A percentile compares a stretch with the other conserved stretches of the same genome.
phyloP scores from a whole-genome alignment of 805 yeast species.

The Blastobotrys attinorum region DNA sequence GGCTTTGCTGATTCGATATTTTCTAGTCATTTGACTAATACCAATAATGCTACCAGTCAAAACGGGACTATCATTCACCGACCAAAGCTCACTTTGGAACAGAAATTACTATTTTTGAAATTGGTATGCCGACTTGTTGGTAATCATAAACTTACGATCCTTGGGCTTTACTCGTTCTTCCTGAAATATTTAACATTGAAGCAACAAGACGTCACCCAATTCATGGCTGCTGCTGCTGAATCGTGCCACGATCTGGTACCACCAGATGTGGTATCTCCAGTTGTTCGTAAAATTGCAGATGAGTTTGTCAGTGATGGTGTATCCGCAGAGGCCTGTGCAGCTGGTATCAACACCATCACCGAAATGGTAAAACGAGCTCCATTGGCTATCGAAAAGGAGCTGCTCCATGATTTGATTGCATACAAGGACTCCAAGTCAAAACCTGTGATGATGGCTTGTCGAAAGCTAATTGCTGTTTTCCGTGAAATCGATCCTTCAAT shows the following conservation, averaged over 20 bases:
- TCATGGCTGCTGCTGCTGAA: conserved; percentile 96
- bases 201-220: conserved; percentile 88
- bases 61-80: not conserved
- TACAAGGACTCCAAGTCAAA: conserved; percentile 92
- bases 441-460: conserved; percentile 91
- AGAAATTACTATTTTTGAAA: conserved; percentile 81
- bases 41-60: conserved; percentile 35
- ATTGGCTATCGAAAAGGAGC: conserved; percentile 78
- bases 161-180: conserved; percentile 85
- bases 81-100: conserved; percentile 66
- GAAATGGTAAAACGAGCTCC: conserved; percentile 93
- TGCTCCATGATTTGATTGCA: conserved; percentile 81
- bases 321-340: conserved; percentile 95
- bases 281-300: conserved; percentile 88
- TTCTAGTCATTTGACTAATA: conserved; percentile 60
- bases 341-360: conserved; percentile 91
- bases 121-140: conserved; percentile 85
- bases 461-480: conserved; percentile 74
- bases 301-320: conserved; percentile 99
- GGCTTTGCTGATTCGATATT: conserved; percentile 89
- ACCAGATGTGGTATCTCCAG: conserved; percentile 75
- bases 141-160: conserved; percentile 83
- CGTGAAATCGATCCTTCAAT: conserved; percentile 96
- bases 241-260: conserved; percentile 96
- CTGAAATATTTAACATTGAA: conserved; percentile 89